These are phyloP conservation scores for Hirschioporus abietinus DNA, from an alignment of 768 basidiomycete genomes.

Conservation along the genomic window DNA sequence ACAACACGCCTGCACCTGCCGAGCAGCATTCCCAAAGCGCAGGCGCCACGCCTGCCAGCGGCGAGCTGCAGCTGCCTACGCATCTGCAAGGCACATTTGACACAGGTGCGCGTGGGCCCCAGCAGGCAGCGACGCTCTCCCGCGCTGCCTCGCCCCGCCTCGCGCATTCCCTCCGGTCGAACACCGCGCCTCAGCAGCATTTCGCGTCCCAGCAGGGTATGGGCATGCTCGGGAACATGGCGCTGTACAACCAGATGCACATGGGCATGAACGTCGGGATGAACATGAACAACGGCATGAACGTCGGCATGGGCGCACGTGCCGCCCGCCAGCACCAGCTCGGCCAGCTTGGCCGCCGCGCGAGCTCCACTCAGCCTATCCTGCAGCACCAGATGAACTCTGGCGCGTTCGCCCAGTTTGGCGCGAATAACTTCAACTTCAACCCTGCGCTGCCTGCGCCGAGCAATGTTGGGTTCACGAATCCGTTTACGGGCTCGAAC, in stretches of 20 bases:
- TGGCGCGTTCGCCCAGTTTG: background rate
- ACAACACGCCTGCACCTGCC: background rate
- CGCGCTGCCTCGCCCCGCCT: background rate
- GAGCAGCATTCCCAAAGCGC: background rate
- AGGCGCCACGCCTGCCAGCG: background rate
- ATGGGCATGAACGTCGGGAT: too few species aligned
- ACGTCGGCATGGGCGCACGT: slow-evolving; percentile 21
- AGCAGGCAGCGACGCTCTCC: background rate
- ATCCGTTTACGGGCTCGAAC: background rate
- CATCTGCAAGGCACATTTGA: background rate
- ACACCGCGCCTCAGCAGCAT: background rate
- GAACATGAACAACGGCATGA: too few species aligned
- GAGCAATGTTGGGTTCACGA: background rate
- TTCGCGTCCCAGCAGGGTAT: background rate
- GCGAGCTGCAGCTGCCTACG: background rate
- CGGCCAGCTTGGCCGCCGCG: slow-evolving; percentile 35
- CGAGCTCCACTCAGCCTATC: slow-evolving; percentile 43
- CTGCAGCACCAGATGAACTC: background rate
- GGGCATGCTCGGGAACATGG: background rate
- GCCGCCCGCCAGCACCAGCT: slow-evolving; percentile 29
- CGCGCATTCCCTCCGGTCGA: background rate
- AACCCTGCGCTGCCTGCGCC: background rate
- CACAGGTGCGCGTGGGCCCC: too few species aligned
- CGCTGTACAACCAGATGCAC: background rate
- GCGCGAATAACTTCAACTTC: background rate